Evolutionary conservation across 805 yeast genomes (phyloP), one percentile per base, ranked within the genome.

Genomic region (Yarrowia divulgata): DNA sequence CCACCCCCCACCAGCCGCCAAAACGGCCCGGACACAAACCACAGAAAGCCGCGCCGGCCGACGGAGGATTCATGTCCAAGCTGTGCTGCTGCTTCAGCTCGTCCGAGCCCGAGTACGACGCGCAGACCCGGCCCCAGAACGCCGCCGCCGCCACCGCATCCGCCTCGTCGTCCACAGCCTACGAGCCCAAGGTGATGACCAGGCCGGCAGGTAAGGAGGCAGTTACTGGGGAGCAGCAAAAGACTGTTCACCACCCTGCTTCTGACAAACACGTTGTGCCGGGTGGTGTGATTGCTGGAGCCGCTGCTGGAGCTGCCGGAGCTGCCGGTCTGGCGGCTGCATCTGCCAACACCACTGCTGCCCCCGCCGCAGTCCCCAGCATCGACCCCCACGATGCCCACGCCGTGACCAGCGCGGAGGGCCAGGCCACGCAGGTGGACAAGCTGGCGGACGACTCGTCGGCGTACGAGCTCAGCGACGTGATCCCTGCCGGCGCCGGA

Each of bases 391-490:
- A 57, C 39, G 64, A 57, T 40, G 64, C 60, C 1, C 60, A 54
- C 32, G n/a, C 39, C 4, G 37, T 43, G 4, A 3, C 37, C 19
- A 5, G 7, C 50, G 13, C 50, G 10, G 50, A 42, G 40, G 29
- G 13, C 42, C 64, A 60, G 42, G 13, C 49, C n/a, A 37, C 42
- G 16, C 48, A 60, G 18, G 66, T 45, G 14, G 66, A 60, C 43
- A 60, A 60, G 42, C 48, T 39, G 18, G 52, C 46, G n/a, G 66
- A 60, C 46, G 52, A 60, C 52, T 60, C 66, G 40, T 60, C 66
- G 2, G 66, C 52, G 9, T 60, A 60, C 66, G 66, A 60, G 19
- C 66, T 60, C 8, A 45, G 52, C 42, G 66, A 60, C 42, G 66
- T 60, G 37, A n/a, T 60, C 5, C 66, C 50, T 18, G 52, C 52